Evolutionary conservation across 1,139 yeast species (phyloP), one percentile per base, ranked within the genome.

Genomic region (Scheffersomyces titani): DNA sequence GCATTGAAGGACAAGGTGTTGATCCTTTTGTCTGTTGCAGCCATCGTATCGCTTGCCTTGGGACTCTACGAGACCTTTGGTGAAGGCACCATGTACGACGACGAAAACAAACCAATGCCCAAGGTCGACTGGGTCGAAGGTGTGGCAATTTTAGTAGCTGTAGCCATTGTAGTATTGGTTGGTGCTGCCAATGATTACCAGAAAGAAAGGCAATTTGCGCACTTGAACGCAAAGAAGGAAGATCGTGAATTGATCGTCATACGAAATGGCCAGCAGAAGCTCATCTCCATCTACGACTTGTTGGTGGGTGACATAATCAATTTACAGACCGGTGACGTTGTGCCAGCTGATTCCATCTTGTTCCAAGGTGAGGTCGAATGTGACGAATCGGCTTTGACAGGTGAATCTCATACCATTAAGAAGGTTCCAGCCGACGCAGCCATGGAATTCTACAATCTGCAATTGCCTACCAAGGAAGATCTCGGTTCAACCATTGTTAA

Each of bases 41-140:
- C 99, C 1, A 77, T 92, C 5, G 84, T 96, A 1, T 92, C 98
- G 0, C 81, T 96, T 54, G 96, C 97, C 0, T 77, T 96, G 56
- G 99, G 99, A 0, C 77, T 94, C 20, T 96, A 96, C 71, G 97
- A 94, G 73, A 88, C 97, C 1, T 89, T 92, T 74, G 97, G 96
- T 49, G 90, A 90, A 63, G 92, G 88, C 0, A 80, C 92, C 0
- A 85, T 85, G 66, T 83, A 83, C 65, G 98, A 93, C 69, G 87
- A 84, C 13, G 90, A 91, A 63, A 96, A 97, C 22, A 78, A 84
- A 22, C 77, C 84, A 19, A 70, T 87, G 55, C 97, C 97, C 19
- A 85, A 86, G 65, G 94, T 93, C 30, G 97, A 92, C 69, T 92
- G 98, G 98, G 97, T 96, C 52, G 99, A 94, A 77, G 99, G 99